These are phyloP conservation scores for Lactarius vividus DNA, from an alignment of 768 basidiomycete genomes.

Conservation along the genomic window DNA sequence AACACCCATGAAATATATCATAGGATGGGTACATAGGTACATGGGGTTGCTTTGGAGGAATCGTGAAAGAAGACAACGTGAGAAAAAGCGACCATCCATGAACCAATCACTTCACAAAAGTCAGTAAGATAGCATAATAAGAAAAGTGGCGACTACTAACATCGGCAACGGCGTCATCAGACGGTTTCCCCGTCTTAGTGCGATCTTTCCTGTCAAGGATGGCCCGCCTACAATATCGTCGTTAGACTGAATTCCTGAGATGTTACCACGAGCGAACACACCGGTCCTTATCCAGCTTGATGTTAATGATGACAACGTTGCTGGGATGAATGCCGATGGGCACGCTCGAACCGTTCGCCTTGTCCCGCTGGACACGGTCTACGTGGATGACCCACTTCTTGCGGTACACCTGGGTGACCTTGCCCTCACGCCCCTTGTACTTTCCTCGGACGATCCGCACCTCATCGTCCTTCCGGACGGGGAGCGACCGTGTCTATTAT, in stretches of 20 bases:
- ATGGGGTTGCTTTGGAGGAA: slow-evolving; percentile 51
- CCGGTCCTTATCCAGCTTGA: slow-evolving; percentile 94
- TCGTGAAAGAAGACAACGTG: slow-evolving; percentile 32
- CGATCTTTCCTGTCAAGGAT: slow-evolving; percentile 86
- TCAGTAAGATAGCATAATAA: slow-evolving; percentile 25
- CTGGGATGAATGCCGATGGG: slow-evolving; percentile 96
- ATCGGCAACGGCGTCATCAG: slow-evolving; percentile 71
- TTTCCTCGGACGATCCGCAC: slow-evolving; percentile 95
- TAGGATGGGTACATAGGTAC: slow-evolving; percentile 60
- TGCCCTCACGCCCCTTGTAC: slow-evolving; percentile 99
- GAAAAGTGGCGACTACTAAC: slow-evolving; percentile 44
- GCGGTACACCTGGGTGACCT: slow-evolving; percentile 96
- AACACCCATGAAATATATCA: slow-evolving; percentile 53
- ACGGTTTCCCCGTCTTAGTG: slow-evolving; percentile 53
- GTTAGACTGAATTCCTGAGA: background rate
- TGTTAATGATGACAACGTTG: slow-evolving; percentile 90
- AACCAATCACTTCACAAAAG: slow-evolving; percentile 38
- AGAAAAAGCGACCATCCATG: slow-evolving; percentile 31
- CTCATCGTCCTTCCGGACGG: slow-evolving; percentile 98
- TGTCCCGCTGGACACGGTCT: slow-evolving; percentile 96
- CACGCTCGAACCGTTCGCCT: slow-evolving; percentile 91
- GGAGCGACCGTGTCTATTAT: slow-evolving; percentile 78
- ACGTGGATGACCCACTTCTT: slow-evolving; percentile 99
- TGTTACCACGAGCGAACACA: slow-evolving; percentile 33
- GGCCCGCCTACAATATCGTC: slow-evolving; percentile 55